Evolutionary conservation across 352 stramenopile genomes (phyloP).

Genomic region (Pythium pectinolyticum): DNA sequence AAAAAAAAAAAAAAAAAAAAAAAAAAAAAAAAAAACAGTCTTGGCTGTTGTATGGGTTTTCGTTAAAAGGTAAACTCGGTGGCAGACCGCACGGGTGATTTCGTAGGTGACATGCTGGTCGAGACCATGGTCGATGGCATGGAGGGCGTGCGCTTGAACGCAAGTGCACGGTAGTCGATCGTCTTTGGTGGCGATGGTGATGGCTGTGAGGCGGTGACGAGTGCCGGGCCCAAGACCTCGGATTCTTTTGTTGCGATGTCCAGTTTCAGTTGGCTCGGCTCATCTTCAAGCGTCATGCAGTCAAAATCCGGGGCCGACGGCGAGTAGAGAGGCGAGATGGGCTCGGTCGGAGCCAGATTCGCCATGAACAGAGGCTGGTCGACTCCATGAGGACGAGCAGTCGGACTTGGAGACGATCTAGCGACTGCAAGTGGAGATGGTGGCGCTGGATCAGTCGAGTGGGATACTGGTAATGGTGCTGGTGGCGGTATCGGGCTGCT

Average conservation of each 20-base stretch:
- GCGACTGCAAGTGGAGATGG: not conserved
- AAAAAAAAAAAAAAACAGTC: too few species aligned
- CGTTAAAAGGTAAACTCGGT: slow-evolving; percentile 8
- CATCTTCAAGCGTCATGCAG: not conserved
- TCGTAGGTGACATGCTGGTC: not conserved
- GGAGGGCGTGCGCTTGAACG: slow-evolving; percentile 39
- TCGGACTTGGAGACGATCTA: not conserved
- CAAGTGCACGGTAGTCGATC: slow-evolving; percentile 51
- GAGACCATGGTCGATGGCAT: not conserved
- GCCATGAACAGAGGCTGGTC: slow-evolving; percentile 2
- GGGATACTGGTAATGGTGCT: not conserved
- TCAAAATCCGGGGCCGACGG: slow-evolving; percentile 35
- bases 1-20: too few species aligned
- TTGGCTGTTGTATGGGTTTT: too few species aligned
- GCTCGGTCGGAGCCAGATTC: slow-evolving; percentile 8
- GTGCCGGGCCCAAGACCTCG: slow-evolving; percentile 12
- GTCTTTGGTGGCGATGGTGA: slow-evolving; percentile 18
- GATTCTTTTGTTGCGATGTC: too few species aligned
- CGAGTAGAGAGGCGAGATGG: slow-evolving; percentile 28
- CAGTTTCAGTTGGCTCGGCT: not conserved
- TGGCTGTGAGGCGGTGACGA: not conserved
- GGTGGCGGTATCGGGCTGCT: too few species aligned
- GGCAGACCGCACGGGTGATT: not conserved
- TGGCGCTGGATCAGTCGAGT: slow-evolving; percentile 14
- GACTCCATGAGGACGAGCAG: not conserved